phyloP scores from a whole-genome alignment of 768 basidiomycete genomes.

The Termitomyces sp. region DNA sequence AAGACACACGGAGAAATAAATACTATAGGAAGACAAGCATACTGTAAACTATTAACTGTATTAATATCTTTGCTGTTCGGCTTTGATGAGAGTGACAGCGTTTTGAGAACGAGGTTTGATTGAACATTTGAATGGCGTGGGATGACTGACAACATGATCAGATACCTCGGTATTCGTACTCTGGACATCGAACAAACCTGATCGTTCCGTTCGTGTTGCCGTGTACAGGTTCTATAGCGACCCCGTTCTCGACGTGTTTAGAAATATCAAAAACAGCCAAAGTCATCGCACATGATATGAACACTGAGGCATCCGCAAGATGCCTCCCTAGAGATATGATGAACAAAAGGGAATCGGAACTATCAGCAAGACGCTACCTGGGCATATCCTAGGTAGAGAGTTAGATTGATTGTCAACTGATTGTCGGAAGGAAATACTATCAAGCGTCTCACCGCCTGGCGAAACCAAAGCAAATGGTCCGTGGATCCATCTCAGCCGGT shows the following conservation, averaged over 20 bases:
- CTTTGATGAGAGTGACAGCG: slow-evolving; percentile 50
- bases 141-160: slow-evolving; percentile 49
- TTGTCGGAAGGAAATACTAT: not conserved
- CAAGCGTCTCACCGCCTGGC: slow-evolving; percentile 49
- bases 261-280: slow-evolving; percentile 51
- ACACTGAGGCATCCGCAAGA: slow-evolving; percentile 53
- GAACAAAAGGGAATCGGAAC: no score
- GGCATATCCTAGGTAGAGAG: no score
- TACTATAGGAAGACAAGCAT: not conserved
- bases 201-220: slow-evolving; percentile 62
- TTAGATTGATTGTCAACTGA: no score
- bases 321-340: slow-evolving; percentile 40
- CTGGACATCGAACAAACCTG: slow-evolving; percentile 30
- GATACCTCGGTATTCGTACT: no score
- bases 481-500: slow-evolving; percentile 53
- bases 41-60: not conserved
- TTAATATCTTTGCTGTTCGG: slow-evolving; percentile 27
- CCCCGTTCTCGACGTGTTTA: slow-evolving; percentile 40
- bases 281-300: slow-evolving; percentile 47
- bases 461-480: slow-evolving; percentile 63
- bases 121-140: slow-evolving; percentile 37
- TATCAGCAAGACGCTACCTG: no score
- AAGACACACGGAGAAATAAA: no score
- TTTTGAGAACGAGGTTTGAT: slow-evolving; percentile 31
- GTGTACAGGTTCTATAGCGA: slow-evolving; percentile 46